Base-by-base conservation (phyloP, 2,329 filamentous ascomycete species). In the Orbilia javanica region DNA sequence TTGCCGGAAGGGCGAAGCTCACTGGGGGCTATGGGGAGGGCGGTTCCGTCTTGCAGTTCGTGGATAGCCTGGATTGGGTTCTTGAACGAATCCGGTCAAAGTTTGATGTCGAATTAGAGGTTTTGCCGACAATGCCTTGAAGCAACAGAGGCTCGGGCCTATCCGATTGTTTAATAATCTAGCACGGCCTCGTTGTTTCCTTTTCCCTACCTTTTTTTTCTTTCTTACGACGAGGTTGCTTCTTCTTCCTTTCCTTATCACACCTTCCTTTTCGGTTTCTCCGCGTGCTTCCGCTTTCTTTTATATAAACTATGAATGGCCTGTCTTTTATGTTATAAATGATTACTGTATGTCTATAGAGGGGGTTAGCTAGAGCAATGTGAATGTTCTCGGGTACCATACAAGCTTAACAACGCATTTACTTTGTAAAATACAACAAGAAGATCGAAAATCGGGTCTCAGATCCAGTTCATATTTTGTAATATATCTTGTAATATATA, bases 11-110 rank as follows among this genome's bases (percentile, higher is more conserved):
- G 22, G 73, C 73, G 6, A 71, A 57, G 67, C 48, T 42, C 50
- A 34, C 39, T 7, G 55, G 53, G 2, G 42, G 34, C 8, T 77
- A 77, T 36, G 62, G 50, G 4, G 60, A 50, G 7, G 73, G 73
- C 4, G 55, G 20, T n/a, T 67, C 70, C 18, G 65, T 76, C 11
- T 8, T 77, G 39, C 73, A 77, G 65, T 67, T 77, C 25, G 73
- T 77, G 42, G 46, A 66, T 25, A 62, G 57, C n/a, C 22, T 77
- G n/a, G 73, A 77, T 20, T 77, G 73, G 73, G 39, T 77, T 5
- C 44, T 77, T 25, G 36, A 60, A 42, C 46, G 67, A 34, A 63
- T 77, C 34, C 55, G 31, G 66, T 29, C 42, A 60, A 65, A 44
- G 50, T 77, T 36, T 44, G 67, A 39, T 7, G 36, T 77, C 29